Evolutionary conservation across 225 moss, liverwort and hornwort genomes (phyloP).

Genomic region (Pseudoscleropodium purum): DNA sequence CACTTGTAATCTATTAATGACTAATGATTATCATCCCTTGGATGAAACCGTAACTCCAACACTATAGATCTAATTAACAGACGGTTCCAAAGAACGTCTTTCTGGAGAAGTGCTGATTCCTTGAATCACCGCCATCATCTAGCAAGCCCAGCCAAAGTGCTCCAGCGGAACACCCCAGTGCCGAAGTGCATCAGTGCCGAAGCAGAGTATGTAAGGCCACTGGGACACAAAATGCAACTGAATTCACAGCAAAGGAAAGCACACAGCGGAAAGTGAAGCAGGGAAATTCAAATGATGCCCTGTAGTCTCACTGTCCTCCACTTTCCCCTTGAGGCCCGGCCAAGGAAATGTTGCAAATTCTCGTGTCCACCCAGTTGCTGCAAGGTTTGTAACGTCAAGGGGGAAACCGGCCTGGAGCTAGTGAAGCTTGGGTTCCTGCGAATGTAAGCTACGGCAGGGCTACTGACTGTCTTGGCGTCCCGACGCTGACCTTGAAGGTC

Average conservation of each 20-base stretch:
- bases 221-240: not conserved
- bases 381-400: not conserved
- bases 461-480: not conserved
- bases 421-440: no score
- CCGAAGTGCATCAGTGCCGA: not conserved
- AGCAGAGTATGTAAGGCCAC: not conserved
- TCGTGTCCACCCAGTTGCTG: not conserved
- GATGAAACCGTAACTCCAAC: no score
- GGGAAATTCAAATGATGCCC: not conserved
- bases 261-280: not conserved
- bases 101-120: not conserved
- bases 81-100: not conserved
- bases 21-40: no score
- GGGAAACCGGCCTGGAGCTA: not conserved
- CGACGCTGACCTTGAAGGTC: conserved; percentile 6
- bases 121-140: not conserved
- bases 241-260: not conserved
- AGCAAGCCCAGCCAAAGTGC: not conserved
- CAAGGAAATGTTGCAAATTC: not conserved
- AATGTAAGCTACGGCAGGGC: not conserved
- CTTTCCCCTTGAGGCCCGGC: no score
- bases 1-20: no score
- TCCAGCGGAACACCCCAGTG: not conserved
- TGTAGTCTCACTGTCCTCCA: not conserved
- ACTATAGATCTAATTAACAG: not conserved